phyloP scores from a whole-genome alignment of 2,329 filamentous ascomycete species.

The Diaporthe amygdali region DNA sequence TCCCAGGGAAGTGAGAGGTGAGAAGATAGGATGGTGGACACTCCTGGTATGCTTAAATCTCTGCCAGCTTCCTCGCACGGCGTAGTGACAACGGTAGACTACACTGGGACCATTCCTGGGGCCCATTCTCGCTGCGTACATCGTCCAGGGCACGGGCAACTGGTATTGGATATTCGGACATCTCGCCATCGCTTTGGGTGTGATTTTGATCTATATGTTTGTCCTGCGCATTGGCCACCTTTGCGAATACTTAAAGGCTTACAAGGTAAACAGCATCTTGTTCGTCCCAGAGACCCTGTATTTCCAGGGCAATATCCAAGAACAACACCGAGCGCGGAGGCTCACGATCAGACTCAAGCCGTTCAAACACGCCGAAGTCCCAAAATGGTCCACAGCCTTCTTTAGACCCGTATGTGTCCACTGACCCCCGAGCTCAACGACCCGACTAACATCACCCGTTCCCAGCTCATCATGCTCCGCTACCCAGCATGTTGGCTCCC shows the following conservation, averaged over 20 bases:
- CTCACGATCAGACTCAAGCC: neutral
- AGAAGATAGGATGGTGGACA: neutral
- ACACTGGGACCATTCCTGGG: neutral
- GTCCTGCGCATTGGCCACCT: neutral
- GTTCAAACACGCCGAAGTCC: neutral
- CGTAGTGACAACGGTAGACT: neutral
- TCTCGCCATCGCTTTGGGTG: neutral
- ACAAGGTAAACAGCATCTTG: neutral
- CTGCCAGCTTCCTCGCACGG: rapidly evolving
- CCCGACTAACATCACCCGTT: neutral
- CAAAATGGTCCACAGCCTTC: neutral
- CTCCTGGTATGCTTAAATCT: neutral
- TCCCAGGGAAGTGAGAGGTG: neutral
- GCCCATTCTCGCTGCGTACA: neutral
- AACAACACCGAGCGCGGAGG: neutral
- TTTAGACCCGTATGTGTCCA: neutral
- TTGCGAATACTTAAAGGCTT: neutral
- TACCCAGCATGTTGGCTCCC: neutral
- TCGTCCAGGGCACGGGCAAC: neutral
- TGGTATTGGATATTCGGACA: neutral
- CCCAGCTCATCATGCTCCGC: neutral
- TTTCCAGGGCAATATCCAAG: neutral
- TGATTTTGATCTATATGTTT: neutral
- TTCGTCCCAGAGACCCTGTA: neutral
- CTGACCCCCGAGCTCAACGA: rapidly evolving